phyloP scores from a whole-genome alignment of 257 asterid species.

The Nicotiana sylvestris region DNA sequence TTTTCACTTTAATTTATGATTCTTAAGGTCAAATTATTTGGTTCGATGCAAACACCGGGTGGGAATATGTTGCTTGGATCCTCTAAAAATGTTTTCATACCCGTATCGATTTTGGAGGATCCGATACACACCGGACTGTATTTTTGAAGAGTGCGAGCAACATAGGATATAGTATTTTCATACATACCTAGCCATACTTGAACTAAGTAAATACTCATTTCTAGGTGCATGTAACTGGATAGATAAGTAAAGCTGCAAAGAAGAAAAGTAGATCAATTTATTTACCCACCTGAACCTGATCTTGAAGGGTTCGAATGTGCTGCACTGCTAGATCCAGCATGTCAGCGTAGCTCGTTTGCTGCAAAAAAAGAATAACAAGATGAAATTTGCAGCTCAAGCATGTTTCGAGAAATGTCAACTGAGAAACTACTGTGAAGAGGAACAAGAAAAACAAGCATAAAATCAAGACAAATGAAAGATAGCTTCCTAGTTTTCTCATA shows the following conservation, averaged over 20 bases:
- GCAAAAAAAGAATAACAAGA: slow-evolving; percentile 16
- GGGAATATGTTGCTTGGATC: background rate
- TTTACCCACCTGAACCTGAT: slow-evolving; percentile 62
- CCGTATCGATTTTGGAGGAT: background rate
- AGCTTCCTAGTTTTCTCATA: no score
- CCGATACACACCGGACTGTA: background rate
- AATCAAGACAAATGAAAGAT: no score
- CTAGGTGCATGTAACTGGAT: background rate
- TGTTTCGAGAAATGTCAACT: background rate
- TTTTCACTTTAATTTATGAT: background rate
- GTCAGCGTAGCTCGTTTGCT: slow-evolving; percentile 98
- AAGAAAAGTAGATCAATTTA: background rate
- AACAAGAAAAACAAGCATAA: background rate
- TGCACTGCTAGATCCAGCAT: slow-evolving; percentile 95
- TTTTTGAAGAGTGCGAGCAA: background rate
- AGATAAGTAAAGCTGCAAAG: background rate
- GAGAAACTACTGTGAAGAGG: background rate
- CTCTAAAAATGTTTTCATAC: background rate
- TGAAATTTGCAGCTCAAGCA: background rate
- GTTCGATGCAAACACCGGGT: background rate
- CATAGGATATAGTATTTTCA: background rate
- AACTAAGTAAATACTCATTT: background rate
- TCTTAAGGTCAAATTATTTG: background rate
- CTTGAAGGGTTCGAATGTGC: slow-evolving; percentile 75
- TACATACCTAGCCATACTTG: no score